Evolutionary conservation across 768 basidiomycete species (phyloP).

Genomic region (Rhodosporidiobolus odoratus): DNA sequence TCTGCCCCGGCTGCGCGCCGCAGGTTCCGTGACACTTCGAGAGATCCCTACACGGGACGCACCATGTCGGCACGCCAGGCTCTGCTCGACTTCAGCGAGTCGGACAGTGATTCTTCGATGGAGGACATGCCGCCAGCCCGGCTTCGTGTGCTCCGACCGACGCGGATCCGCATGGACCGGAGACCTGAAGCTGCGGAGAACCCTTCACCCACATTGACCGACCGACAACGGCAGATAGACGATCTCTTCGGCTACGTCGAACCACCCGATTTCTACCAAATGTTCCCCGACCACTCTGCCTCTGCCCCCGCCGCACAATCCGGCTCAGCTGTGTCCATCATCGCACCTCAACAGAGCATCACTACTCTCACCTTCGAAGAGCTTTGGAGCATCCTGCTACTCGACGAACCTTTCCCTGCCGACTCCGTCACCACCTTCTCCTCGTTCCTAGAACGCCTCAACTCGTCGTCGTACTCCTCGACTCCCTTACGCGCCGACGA

Average conservation of each 20-base stretch:
- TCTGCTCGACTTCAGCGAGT: not conserved
- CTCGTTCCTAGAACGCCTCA: constrained; percentile 13
- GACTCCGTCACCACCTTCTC: not conserved
- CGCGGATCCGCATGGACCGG: not conserved
- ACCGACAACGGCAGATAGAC: not conserved
- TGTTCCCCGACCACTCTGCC: not conserved
- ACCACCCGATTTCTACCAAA: not conserved
- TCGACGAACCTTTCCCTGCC: constrained; percentile 8
- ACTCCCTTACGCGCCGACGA: not conserved
- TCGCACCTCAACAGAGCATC: not conserved
- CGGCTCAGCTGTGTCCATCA: not conserved
- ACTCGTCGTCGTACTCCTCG: not conserved
- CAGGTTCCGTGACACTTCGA: not conserved
- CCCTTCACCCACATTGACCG: not conserved
- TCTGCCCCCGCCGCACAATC: not conserved
- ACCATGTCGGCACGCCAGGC: not conserved
- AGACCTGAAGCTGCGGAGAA: not conserved
- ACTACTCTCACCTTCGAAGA: constrained; percentile 11
- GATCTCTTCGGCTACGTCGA: constrained; percentile 15
- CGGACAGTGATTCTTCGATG: not conserved
- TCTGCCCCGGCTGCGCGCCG: not conserved
- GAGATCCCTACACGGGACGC: not conserved
- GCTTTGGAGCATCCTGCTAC: constrained; percentile 10
- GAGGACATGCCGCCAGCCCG: not conserved
- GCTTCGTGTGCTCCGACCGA: not conserved